phyloP scores from a whole-genome alignment of 495 filamentous ascomycete genomes.

The Chaetomium fimeti region DNA sequence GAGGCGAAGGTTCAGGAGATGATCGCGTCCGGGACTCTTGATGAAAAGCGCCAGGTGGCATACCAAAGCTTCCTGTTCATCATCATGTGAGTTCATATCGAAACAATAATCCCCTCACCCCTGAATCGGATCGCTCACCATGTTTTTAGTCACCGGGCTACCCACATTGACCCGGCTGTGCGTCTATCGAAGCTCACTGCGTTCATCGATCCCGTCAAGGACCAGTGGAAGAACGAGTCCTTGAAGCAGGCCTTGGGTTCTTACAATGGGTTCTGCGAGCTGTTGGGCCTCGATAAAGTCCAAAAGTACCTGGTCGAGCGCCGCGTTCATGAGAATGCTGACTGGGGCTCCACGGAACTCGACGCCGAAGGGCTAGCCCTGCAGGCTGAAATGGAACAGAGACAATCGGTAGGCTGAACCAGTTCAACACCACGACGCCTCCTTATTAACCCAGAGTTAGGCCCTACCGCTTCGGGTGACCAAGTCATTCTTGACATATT shows the following conservation, averaged over 20 bases:
- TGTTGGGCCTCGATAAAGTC: slow-evolving; percentile 75
- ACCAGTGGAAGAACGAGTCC: slow-evolving; percentile 72
- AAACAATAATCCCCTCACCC: not conserved
- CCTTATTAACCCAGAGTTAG: slow-evolving; percentile 44
- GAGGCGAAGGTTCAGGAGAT: slow-evolving; percentile 81
- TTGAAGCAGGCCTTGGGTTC: slow-evolving; percentile 68
- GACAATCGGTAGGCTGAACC: slow-evolving; percentile 59
- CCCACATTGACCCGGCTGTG: slow-evolving; percentile 63
- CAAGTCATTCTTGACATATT: slow-evolving; percentile 84
- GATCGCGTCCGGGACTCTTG: slow-evolving; percentile 65
- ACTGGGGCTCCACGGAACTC: slow-evolving; percentile 77
- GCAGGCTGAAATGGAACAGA: slow-evolving; percentile 70
- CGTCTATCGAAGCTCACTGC: slow-evolving; percentile 63
- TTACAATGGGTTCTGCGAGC: slow-evolving; percentile 73
- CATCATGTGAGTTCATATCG: slow-evolving; percentile 64
- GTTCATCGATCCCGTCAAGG: slow-evolving; percentile 75
- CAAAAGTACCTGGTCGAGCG: slow-evolving; percentile 73
- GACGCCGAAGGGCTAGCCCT: slow-evolving; percentile 76
- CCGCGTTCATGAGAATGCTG: slow-evolving; percentile 69
- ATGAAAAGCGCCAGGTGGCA: slow-evolving; percentile 65
- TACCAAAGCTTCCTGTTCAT: slow-evolving; percentile 84
- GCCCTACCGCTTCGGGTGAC: slow-evolving; percentile 75
- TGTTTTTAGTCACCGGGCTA: slow-evolving; percentile 72
- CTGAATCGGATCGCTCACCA: slow-evolving; percentile 22
- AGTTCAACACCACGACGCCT: not conserved